phyloP scores from a whole-genome alignment of 495 filamentous ascomycete genomes.

The Coniosporium apollinis region DNA sequence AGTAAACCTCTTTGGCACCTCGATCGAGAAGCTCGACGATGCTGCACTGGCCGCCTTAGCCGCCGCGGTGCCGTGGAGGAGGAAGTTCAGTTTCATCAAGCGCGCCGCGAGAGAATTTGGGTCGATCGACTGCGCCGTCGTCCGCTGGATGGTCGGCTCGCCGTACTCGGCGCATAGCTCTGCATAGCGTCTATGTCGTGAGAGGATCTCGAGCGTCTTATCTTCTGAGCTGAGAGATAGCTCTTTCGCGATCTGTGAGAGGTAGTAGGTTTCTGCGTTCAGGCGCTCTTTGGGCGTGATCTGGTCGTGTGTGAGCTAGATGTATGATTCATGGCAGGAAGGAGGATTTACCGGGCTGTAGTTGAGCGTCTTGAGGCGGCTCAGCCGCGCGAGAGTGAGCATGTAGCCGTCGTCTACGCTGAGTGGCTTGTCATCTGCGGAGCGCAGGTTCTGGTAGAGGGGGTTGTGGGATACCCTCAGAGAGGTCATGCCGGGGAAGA shows the following conservation, averaged over 20 bases:
- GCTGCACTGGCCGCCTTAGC: constrained; percentile 16
- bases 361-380: constrained; percentile 52
- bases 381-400: constrained; percentile 66
- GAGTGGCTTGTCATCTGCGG: constrained; percentile 27
- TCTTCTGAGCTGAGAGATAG: constrained; percentile 41
- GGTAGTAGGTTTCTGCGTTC: constrained; percentile 86
- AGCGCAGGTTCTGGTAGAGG: constrained; percentile 35
- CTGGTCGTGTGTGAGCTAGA: constrained; percentile 1
- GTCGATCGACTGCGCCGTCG: constrained; percentile 27
- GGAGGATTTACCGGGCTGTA: constrained; percentile 34
- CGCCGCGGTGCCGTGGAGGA: constrained; percentile 16
- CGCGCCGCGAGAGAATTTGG: constrained; percentile 56
- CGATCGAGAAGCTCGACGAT: constrained; percentile 7
- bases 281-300: constrained; percentile 56
- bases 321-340: no score
- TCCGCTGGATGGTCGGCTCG: constrained; percentile 38
- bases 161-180: constrained; percentile 61
- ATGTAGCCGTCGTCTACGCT: constrained; percentile 66
- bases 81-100: constrained; percentile 49
- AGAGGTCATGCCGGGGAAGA: constrained; percentile 52
- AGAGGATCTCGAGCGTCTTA: constrained; percentile 35
- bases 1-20: constrained; percentile 58
- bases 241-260: constrained; percentile 60
- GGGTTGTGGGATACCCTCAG: constrained; percentile 77
- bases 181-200: constrained; percentile 47